Percentiles rank a stretch among this genome's conserved stretches.
phyloP scores from a whole-genome alignment of 2,329 filamentous ascomycete genomes.

The Pestalotiopsis sp. region DNA sequence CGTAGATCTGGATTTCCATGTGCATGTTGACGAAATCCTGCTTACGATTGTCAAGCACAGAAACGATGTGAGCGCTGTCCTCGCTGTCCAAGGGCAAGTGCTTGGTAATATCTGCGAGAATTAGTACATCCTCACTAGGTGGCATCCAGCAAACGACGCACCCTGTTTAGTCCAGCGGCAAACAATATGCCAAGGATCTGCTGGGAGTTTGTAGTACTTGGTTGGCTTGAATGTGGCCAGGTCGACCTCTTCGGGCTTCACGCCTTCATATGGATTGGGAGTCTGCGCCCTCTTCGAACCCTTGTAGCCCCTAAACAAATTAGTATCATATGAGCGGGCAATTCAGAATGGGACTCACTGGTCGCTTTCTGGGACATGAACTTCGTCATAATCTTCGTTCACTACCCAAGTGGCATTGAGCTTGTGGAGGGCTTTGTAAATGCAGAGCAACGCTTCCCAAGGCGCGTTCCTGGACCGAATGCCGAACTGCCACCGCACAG shows the following conservation, averaged over 20 bases:
- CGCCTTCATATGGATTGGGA: constrained; percentile 28
- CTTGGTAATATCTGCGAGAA: constrained; percentile 12
- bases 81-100: constrained; percentile 35
- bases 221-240: constrained; percentile 49
- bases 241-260: constrained; percentile 30
- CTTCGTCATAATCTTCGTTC: constrained; percentile 59
- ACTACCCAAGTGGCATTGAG: constrained; percentile 87
- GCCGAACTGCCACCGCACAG: constrained; percentile 96
- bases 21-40: constrained; percentile 85
- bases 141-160: constrained; percentile 50
- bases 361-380: constrained; percentile 46
- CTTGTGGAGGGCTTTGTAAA: constrained; percentile 87
- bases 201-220: constrained; percentile 79
- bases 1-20: constrained; percentile 94
- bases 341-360: constrained; percentile 35
- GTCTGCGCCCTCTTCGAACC: constrained; percentile 16
- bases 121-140: not conserved
- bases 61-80: constrained; percentile 43
- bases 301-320: constrained; percentile 18
- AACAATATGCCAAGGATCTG: constrained; percentile 92
- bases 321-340: not conserved
- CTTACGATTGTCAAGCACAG: constrained; percentile 43
- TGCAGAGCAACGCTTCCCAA: constrained; percentile 90
- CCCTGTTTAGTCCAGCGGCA: constrained; percentile 86
- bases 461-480: constrained; percentile 93